Base-by-base conservation (phyloP, 257 asterid species). In the Leptodermis oblonga region DNA sequence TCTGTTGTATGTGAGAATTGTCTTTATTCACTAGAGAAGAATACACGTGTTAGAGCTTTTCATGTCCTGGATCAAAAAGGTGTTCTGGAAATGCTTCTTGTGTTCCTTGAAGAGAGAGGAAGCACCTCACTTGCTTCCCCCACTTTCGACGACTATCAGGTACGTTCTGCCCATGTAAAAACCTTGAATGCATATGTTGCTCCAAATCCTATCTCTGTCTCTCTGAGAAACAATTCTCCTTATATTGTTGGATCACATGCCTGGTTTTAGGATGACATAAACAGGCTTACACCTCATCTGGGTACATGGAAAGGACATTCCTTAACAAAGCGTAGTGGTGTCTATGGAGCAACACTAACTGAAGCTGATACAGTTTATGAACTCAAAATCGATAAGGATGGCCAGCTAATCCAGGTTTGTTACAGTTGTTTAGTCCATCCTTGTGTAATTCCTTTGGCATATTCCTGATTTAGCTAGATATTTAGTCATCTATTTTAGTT, bases 251-350 rank as follows among this genome's bases (percentile, higher is more conserved):
- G 28, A n/a, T 55, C 17, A 10, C 39, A 10, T 73, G 78, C 74
- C 39, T 74, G 79, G 74, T 43, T 78, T 61, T 73, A 92, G 98
- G 95, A 84, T 73, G 74, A 76, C 62, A 67, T 70, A 7, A 78
- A 86, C 61, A 87, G 90, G 85, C 71, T 92, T 53, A 52, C 75
- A 51, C 89, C 87, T 46, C 86, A 82, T 86, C 81, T 90, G 45
- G 96, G 98, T 54, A 87, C 83, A 49, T 92, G 98, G 97, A 90
- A 82, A 78, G 99, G 99, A 70, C 92, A 80, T 77, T 93, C 99
- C 18, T 48, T 80, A 66, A 93, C 97, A 45, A 93, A 87, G 73
- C 92, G 97, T 56, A 93, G 88, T 73, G 97, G 99, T 75, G 97
- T 93, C 61, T 93, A 90, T 72, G 99, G 96, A 67, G 86, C 95